Evolutionary conservation across 768 basidiomycete species (phyloP).

Genomic region (Paxillus rubicundulus): DNA sequence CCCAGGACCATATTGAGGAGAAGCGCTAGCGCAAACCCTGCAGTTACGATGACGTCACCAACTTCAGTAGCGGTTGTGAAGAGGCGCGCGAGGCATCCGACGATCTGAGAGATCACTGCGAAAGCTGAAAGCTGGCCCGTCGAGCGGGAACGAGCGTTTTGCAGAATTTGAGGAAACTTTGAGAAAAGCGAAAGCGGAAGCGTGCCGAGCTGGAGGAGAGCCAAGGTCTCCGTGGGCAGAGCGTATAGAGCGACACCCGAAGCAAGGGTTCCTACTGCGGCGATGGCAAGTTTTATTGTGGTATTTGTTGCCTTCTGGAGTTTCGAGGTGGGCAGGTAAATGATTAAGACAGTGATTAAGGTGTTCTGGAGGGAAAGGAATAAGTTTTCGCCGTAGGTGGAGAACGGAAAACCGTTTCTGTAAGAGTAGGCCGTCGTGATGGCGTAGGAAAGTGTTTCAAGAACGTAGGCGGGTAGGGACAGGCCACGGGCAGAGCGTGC

Average conservation of each 20-base stretch:
- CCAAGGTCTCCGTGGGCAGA: slow-evolving; percentile 49
- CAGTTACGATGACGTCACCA: slow-evolving; percentile 73
- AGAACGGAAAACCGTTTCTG: slow-evolving; percentile 87
- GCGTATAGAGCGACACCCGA: slow-evolving; percentile 42
- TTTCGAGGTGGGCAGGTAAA: slow-evolving; percentile 50
- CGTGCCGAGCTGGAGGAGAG: slow-evolving; percentile 77
- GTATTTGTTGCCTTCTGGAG: slow-evolving; percentile 25
- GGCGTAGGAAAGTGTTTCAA: slow-evolving; percentile 89
- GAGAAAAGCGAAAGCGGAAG: slow-evolving; percentile 90
- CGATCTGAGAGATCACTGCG: slow-evolving; percentile 84
- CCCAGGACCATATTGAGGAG: slow-evolving; percentile 82
- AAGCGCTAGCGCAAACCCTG: slow-evolving; percentile 83
- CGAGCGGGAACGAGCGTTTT: slow-evolving; percentile 69
- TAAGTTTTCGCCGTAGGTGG: slow-evolving; percentile 95
- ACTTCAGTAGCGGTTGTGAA: slow-evolving; percentile 94
- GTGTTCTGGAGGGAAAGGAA: slow-evolving; percentile 91
- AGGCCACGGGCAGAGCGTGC: slow-evolving; percentile 83
- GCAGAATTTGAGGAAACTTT: slow-evolving; percentile 89
- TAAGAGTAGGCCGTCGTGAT: slow-evolving; percentile 88
- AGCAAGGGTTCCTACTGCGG: slow-evolving; percentile 33
- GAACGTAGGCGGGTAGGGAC: slow-evolving; percentile 79
- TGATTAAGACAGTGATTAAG: slow-evolving; percentile 84
- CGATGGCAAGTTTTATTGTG: slow-evolving; percentile 31
- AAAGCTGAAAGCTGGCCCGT: slow-evolving; percentile 96
- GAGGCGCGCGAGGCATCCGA: slow-evolving; percentile 85